These are phyloP conservation scores for Herpotrichia juniperi DNA, from an alignment of 2,329 filamentous ascomycete genomes.

Conservation along the genomic window DNA sequence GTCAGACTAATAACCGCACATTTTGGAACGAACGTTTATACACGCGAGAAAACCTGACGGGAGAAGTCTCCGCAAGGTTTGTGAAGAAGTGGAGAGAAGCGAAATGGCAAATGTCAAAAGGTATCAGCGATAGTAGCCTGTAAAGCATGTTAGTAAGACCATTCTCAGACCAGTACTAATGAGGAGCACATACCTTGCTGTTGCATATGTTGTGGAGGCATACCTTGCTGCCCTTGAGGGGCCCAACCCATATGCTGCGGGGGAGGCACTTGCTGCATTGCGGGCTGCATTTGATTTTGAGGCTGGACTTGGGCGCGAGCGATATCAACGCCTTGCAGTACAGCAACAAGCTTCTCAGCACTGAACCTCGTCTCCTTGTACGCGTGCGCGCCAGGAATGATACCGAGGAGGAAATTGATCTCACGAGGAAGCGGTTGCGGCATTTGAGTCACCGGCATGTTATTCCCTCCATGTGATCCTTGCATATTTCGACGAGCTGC, in stretches of 20 bases:
- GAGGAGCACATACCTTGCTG: neutral
- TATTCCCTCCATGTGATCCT: conserved; percentile 26
- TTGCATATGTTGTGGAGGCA: neutral
- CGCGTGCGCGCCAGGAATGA: conserved; percentile 74
- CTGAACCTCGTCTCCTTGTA: conserved; percentile 77
- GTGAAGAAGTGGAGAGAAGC: neutral
- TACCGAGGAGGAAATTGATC: conserved; percentile 62
- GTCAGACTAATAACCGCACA: neutral
- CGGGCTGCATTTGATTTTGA: conserved; percentile 2
- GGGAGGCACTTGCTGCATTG: neutral
- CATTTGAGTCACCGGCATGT: conserved; percentile 35
- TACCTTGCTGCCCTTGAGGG: neutral
- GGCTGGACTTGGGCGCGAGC: neutral
- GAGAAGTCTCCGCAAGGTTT: neutral
- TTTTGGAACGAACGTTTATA: neutral
- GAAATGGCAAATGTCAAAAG: neutral
- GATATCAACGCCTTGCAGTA: conserved; percentile 64
- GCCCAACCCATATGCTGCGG: conserved; percentile 1
- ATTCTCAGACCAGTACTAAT: neutral
- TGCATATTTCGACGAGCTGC: conserved; percentile 64
- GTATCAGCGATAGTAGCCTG: conserved; percentile 9
- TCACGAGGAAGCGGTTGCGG: conserved; percentile 75
- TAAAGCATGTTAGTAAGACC: neutral
- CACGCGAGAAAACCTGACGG: neutral
- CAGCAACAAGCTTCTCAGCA: conserved; percentile 71